These are phyloP conservation scores for Trichoderma sp. DNA, from an alignment of 2,329 filamentous ascomycete species.

Conservation along the genomic window DNA sequence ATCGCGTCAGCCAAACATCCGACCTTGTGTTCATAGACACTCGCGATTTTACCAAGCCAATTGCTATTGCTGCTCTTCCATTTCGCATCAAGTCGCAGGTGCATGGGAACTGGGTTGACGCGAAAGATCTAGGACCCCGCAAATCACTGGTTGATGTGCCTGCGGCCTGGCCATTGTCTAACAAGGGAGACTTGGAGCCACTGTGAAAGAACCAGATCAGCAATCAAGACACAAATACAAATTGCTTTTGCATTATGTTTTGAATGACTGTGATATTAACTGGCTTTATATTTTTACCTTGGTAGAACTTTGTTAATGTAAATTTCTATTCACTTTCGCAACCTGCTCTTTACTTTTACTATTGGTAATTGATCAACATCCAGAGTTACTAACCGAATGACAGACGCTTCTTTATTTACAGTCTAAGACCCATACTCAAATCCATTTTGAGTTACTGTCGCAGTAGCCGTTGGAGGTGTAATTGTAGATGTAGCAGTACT, in stretches of 20 bases:
- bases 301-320: no score
- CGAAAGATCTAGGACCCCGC: not conserved
- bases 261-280: no score
- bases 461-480: not conserved
- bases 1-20: not conserved
- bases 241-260: no score
- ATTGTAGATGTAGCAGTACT: not conserved
- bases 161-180: no score
- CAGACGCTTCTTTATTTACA: not conserved
- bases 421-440: not conserved
- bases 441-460: not conserved
- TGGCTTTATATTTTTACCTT: no score
- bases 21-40: not conserved
- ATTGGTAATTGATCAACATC: not conserved
- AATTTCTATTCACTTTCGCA: no score
- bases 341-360: not conserved
- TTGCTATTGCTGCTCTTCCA: not conserved
- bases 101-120: not conserved
- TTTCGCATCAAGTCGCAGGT: not conserved
- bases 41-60: not conserved
- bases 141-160: no score
- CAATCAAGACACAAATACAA: no score
- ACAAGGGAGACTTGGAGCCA: no score
- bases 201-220: no score
- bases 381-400: not conserved